Conservation (phyloP, 176 grass and related monocot species). For the Canna indica region DNA sequence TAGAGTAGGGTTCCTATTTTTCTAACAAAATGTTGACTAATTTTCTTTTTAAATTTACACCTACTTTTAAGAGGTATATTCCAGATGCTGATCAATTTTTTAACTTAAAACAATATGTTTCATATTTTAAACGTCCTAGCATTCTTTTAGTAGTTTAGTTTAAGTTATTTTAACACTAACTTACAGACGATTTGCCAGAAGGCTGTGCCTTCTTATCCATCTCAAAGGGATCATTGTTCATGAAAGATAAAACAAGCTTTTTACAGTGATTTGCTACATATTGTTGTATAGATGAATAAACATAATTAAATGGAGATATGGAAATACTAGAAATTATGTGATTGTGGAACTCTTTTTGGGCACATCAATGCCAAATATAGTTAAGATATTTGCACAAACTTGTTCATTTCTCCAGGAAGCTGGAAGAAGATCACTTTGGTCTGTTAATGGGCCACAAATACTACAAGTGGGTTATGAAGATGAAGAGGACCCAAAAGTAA, state of each 20-base stretch:
- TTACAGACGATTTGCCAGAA: not conserved
- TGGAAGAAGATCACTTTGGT: conserved; percentile 72
- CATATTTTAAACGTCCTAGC: too few relatives aligned
- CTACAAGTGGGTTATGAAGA: conserved; percentile 89
- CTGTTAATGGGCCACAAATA: conserved; percentile 75
- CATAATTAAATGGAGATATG: not conserved
- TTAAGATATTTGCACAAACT: not conserved
- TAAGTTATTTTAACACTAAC: not conserved
- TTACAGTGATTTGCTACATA: not conserved
- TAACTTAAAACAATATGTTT: not conserved
- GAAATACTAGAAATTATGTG: not conserved
- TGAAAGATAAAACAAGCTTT: not conserved
- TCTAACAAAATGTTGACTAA: not conserved
- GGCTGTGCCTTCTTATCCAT: not conserved
- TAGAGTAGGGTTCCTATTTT: not conserved
- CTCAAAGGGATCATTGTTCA: not conserved
- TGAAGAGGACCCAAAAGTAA: conserved; percentile 81
- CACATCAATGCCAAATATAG: not conserved
- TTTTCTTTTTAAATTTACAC: not conserved
- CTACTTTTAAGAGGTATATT: not conserved
- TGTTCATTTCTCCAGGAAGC: conserved; percentile 44
- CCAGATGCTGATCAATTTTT: not conserved
- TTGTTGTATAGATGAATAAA: not conserved
- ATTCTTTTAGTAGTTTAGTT: not conserved
- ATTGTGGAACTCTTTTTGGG: not conserved